phyloP scores from a whole-genome alignment of 2,329 filamentous ascomycete species.

The Didymellaceae sp. region DNA sequence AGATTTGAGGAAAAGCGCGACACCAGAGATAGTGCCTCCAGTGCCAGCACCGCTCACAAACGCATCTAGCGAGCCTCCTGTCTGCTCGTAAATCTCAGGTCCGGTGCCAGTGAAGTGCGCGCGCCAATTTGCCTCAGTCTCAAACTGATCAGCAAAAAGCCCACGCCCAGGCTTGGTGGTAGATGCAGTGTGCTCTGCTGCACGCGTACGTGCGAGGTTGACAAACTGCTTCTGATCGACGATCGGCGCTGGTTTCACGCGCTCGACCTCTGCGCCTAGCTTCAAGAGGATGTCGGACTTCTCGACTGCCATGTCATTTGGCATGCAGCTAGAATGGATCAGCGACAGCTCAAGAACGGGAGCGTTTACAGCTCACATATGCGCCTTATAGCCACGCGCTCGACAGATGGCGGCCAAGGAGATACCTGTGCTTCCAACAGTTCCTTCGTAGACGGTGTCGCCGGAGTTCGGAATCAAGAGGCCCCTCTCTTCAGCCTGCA shows the following conservation, averaged over 20 bases:
- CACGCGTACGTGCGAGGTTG: constrained; percentile 82
- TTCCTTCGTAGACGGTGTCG: constrained; percentile 97
- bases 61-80: constrained; percentile 75
- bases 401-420: constrained; percentile 88
- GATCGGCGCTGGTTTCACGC: constrained; percentile 89
- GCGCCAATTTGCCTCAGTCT: constrained; percentile 85
- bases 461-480: constrained; percentile 79
- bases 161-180: constrained; percentile 70
- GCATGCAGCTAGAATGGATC: constrained; percentile 74
- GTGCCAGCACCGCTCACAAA: constrained; percentile 95
- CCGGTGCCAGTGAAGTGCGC: constrained; percentile 85
- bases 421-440: constrained; percentile 94
- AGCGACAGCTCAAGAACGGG: constrained; percentile 3
- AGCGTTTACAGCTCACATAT: constrained; percentile 67
- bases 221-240: constrained; percentile 94
- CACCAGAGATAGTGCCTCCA: constrained; percentile 89
- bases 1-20: constrained; percentile 82
- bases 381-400: constrained; percentile 85
- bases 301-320: constrained; percentile 84
- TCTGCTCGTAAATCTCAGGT: constrained; percentile 86
- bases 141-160: constrained; percentile 97
- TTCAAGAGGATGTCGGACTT: constrained; percentile 89
- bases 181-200: constrained; percentile 72
- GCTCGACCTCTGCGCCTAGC: constrained; percentile 90
- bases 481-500: constrained; percentile 75